These are phyloP conservation scores for Syzygium malaccense DNA, from an alignment of 441 rosid species.

Conservation along the genomic window DNA sequence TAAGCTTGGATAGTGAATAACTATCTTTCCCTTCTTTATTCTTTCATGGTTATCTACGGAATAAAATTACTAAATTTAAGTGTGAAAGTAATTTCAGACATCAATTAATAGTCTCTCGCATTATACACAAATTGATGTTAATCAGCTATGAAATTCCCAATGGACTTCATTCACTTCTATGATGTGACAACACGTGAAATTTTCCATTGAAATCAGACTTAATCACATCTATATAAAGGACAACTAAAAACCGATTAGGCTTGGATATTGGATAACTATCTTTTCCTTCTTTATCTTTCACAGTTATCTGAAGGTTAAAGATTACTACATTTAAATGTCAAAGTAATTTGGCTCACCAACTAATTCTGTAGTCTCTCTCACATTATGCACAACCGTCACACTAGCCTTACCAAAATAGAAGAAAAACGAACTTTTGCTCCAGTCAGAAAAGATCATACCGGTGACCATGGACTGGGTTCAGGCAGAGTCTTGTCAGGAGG, in stretches of 20 bases:
- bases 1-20: background rate
- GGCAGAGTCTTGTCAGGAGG: slow-evolving; percentile 69
- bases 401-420: background rate
- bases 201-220: background rate
- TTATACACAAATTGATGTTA: background rate
- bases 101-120: background rate
- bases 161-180: background rate
- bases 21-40: background rate
- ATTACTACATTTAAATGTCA: background rate
- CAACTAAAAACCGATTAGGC: background rate
- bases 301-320: background rate
- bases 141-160: background rate
- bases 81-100: background rate
- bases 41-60: background rate
- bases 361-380: background rate
- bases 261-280: background rate
- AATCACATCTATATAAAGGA: background rate
- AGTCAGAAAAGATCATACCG: slow-evolving; percentile 41
- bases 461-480: slow-evolving; percentile 94
- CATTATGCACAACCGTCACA: background rate
- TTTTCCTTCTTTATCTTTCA: background rate
- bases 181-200: background rate
- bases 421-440: background rate
- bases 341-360: background rate
- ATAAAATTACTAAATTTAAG: background rate